phyloP scores from a whole-genome alignment of 805 yeast species.

The Candida orba region DNA sequence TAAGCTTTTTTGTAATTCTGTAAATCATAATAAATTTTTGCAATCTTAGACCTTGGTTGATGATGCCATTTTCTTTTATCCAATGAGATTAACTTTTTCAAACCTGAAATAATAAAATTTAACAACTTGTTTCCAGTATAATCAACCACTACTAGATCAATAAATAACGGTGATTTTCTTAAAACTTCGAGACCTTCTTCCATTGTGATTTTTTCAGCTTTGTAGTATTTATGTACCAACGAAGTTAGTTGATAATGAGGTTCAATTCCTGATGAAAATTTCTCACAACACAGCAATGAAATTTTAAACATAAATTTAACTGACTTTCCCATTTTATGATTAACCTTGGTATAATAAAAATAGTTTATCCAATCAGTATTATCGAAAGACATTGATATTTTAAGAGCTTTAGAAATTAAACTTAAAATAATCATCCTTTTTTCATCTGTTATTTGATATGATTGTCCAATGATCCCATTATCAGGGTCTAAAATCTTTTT shows the following conservation, averaged over 20 bases:
- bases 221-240: conserved; percentile 48
- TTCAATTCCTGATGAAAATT: conserved; percentile 45
- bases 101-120: conserved; percentile 37
- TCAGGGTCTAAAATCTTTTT: conserved; percentile 18
- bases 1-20: conserved; percentile 47
- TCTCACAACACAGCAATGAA: conserved; percentile 37
- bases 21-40: conserved; percentile 50
- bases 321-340: conserved; percentile 38
- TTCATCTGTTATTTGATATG: conserved; percentile 2
- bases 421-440: conserved; percentile 20
- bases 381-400: conserved; percentile 38
- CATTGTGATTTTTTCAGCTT: conserved; percentile 27
- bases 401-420: conserved; percentile 36
- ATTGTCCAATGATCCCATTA: conserved; percentile 4
- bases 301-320: conserved; percentile 32
- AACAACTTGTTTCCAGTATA: conserved; percentile 13
- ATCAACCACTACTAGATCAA: conserved; percentile 15
- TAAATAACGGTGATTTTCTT: conserved; percentile 23
- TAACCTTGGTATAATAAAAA: conserved; percentile 52
- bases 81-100: conserved; percentile 39
- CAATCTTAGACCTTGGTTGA: conserved; percentile 66
- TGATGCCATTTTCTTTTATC: conserved; percentile 94
- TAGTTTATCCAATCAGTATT: conserved; percentile 53
- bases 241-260: conserved; percentile 69
- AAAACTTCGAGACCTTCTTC: conserved; percentile 35